phyloP scores from a whole-genome alignment of 2,329 filamentous ascomycete genomes.

The Neofusicoccum kwambonambiense region DNA sequence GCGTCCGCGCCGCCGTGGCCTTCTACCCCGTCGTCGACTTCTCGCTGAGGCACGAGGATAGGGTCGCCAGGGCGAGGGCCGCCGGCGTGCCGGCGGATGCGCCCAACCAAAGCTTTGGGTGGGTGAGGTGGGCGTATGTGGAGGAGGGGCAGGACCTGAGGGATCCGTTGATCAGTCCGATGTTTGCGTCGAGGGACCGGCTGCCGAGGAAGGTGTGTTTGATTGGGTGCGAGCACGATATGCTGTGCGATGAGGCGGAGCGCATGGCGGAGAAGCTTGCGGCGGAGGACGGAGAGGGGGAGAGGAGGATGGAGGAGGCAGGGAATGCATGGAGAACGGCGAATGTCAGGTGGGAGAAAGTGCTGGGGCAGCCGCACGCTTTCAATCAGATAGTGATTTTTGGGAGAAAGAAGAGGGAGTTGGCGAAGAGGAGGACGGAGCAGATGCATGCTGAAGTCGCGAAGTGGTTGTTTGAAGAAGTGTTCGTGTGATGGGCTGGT shows the following conservation, averaged over 20 bases:
- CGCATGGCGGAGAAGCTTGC: conserved; percentile 33
- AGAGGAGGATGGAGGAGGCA: conserved; percentile 21
- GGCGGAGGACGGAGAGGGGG: conserved; percentile 18
- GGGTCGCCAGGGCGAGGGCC: conserved; percentile 11
- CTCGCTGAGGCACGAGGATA: neutral
- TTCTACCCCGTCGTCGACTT: conserved; percentile 42
- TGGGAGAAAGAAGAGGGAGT: neutral
- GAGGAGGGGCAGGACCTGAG: conserved; percentile 38
- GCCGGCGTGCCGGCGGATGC: neutral
- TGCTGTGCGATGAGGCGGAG: conserved; percentile 44
- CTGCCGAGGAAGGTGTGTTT: conserved; percentile 47
- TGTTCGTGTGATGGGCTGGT: neutral
- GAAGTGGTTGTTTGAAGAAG: conserved; percentile 4
- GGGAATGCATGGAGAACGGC: conserved; percentile 18
- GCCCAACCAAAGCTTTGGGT: conserved; percentile 13
- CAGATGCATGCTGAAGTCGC: conserved; percentile 13
- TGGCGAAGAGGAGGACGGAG: neutral
- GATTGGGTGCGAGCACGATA: conserved; percentile 48
- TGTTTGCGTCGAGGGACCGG: conserved; percentile 31
- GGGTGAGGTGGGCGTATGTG: conserved; percentile 10
- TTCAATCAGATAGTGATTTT: conserved; percentile 17
- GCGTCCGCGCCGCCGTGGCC: conserved; percentile 40
- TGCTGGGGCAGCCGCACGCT: conserved; percentile 19
- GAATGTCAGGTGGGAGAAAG: conserved; percentile 21
- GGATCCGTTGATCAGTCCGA: conserved; percentile 46